Evolutionary conservation across 2,329 filamentous ascomycete genomes (phyloP).

Genomic region (Paradendryphiella salina): DNA sequence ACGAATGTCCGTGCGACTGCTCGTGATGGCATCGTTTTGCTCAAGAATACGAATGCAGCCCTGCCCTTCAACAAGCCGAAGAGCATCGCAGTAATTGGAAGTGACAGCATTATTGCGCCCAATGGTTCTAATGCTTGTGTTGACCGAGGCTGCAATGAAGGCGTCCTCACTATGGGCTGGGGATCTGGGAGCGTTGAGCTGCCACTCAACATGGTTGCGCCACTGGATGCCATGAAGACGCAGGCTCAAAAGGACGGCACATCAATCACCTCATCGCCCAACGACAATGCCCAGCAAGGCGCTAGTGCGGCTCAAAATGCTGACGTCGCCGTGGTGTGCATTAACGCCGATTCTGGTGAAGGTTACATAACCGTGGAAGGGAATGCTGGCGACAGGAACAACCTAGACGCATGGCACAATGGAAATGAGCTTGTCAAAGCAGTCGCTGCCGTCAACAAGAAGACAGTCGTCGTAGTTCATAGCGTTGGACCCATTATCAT

Average conservation of each 20-base stretch:
- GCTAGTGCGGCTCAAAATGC: conserved; percentile 46
- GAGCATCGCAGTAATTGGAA: conserved; percentile 70
- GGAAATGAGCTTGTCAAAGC: conserved; percentile 49
- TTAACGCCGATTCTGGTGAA: conserved; percentile 55
- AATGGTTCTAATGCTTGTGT: conserved; percentile 77
- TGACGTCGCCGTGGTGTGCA: conserved; percentile 52
- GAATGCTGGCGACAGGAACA: conserved; percentile 53
- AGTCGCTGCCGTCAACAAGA: conserved; percentile 45
- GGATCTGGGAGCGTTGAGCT: conserved; percentile 60
- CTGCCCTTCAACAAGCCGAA: conserved; percentile 69
- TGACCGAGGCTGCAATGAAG: conserved; percentile 66
- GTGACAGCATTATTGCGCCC: conserved; percentile 76
- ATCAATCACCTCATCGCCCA: conserved; percentile 45
- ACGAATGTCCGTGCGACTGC: conserved; percentile 49
- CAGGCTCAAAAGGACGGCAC: conserved; percentile 46
- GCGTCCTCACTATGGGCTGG: conserved; percentile 70
- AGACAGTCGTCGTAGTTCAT: conserved; percentile 47
- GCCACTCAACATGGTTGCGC: conserved; percentile 50
- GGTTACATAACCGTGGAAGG: conserved; percentile 54
- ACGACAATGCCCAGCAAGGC: conserved; percentile 44
- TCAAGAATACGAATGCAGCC: conserved; percentile 67
- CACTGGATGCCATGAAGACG: conserved; percentile 49
- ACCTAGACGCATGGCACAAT: conserved; percentile 54
- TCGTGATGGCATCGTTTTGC: conserved; percentile 53
- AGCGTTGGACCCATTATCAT: conserved; percentile 45